These are phyloP conservation scores for Vanilla planifolia DNA, from an alignment of 106 monocot species.

Conservation along the genomic window DNA sequence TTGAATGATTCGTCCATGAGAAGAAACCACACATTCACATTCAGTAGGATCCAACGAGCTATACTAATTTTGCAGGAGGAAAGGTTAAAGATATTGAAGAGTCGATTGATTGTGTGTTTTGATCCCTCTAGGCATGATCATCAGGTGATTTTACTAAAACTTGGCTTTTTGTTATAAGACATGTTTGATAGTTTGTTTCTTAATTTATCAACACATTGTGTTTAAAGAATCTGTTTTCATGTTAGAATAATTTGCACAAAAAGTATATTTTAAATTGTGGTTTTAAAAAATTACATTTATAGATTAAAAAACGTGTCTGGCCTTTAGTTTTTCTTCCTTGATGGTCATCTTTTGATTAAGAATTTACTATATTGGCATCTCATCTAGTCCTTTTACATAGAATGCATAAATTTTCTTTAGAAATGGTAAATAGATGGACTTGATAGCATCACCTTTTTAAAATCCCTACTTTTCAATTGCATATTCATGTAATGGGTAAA, in stretches of 20 bases:
- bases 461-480: too few species aligned
- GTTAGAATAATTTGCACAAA: neutral
- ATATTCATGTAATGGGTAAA: too few species aligned
- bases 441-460: too few species aligned
- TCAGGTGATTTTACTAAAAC: constrained; percentile 36
- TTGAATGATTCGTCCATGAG: neutral
- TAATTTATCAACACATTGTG: neutral
- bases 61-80: constrained; percentile 38
- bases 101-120: constrained; percentile 65
- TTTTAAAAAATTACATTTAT: neutral
- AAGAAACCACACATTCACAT: neutral
- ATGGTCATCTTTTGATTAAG: too few species aligned
- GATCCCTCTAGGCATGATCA: constrained; percentile 64
- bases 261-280: neutral
- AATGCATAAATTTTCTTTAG: too few species aligned
- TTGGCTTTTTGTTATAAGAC: neutral
- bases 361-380: too few species aligned
- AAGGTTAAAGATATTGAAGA: constrained; percentile 57
- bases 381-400: too few species aligned
- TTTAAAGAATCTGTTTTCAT: neutral
- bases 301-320: too few species aligned
- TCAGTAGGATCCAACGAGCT: constrained; percentile 1
- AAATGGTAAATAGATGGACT: too few species aligned
- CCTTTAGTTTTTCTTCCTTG: too few species aligned
- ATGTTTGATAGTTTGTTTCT: neutral